These are phyloP conservation scores for Rhytidhysteron rufulum DNA, from an alignment of 2,329 filamentous ascomycete species.

Conservation along the genomic window DNA sequence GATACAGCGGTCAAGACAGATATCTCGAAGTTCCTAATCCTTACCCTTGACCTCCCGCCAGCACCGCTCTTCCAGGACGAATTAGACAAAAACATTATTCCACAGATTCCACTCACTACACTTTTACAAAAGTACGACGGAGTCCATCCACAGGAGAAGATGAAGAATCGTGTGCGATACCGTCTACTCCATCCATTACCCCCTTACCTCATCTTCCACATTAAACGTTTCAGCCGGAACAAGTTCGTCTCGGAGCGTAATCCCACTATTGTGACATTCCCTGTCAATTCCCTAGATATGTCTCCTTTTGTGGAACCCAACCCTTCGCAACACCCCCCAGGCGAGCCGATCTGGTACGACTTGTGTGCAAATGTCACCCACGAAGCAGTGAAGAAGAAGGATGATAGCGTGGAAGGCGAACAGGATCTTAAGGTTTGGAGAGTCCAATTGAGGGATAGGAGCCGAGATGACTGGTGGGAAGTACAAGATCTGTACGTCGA, in stretches of 20 bases:
- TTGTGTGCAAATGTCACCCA: constrained; percentile 92
- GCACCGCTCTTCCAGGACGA: constrained; percentile 96
- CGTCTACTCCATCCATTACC: constrained; percentile 86
- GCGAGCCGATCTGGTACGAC: constrained; percentile 90
- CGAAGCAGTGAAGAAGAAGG: constrained; percentile 71
- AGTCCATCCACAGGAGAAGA: constrained; percentile 77
- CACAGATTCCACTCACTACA: constrained; percentile 69
- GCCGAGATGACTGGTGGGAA: constrained; percentile 82
- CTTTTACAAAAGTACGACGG: constrained; percentile 90
- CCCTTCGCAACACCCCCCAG: constrained; percentile 62
- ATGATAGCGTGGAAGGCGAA: constrained; percentile 82
- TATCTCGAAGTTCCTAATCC: constrained; percentile 76
- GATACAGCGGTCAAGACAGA: constrained; percentile 81
- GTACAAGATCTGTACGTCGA: constrained; percentile 94
- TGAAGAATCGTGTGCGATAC: constrained; percentile 84
- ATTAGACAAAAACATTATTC: constrained; percentile 92
- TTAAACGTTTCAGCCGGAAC: constrained; percentile 95
- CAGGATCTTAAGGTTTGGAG: constrained; percentile 94
- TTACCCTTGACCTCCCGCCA: constrained; percentile 88
- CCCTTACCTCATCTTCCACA: constrained; percentile 86
- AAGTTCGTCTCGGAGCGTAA: constrained; percentile 96
- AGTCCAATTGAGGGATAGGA: constrained; percentile 80
- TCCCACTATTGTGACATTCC: constrained; percentile 96
- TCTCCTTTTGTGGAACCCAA: constrained; percentile 88
- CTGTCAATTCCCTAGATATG: constrained; percentile 79